phyloP scores from a whole-genome alignment of 208 protist genomes.

The Strigomonas culicis region DNA sequence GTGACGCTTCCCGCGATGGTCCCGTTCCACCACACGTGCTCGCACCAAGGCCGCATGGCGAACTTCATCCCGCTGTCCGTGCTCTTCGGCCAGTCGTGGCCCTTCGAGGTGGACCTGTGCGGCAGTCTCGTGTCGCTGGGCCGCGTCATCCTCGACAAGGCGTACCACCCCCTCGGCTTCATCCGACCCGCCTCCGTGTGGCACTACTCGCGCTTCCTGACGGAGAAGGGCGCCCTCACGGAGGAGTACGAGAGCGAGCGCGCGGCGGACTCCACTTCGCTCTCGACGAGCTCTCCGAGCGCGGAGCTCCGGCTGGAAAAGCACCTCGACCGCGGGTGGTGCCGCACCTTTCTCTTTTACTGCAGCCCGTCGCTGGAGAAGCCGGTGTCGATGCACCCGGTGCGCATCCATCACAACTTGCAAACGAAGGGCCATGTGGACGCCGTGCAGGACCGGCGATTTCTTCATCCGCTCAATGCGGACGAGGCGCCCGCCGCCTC shows the following conservation, averaged over 20 bases:
- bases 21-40: slow-evolving; percentile 22
- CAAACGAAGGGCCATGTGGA: too few relatives aligned
- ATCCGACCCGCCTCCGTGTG: slow-evolving; percentile 34
- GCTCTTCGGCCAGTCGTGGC: slow-evolving; percentile 28
- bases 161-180: slow-evolving; percentile 26
- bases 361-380: slow-evolving; percentile 27
- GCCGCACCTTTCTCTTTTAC: slow-evolving; percentile 41
- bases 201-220: slow-evolving; percentile 35
- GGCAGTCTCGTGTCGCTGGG: slow-evolving; percentile 21
- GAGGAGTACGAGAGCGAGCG: too few relatives aligned
- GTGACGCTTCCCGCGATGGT: slow-evolving; percentile 21
- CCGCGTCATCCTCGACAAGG: slow-evolving; percentile 32
- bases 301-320: slow-evolving; percentile 10
- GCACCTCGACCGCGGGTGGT: slow-evolving; percentile 21
- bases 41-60: slow-evolving; percentile 24
- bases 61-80: slow-evolving; percentile 31
- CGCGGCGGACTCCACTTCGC: too few relatives aligned
- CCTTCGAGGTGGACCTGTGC: slow-evolving; percentile 30
- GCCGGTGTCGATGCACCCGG: slow-evolving; percentile 28
- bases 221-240: background rate
- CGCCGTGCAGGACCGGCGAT: too few relatives aligned
- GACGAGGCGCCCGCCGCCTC: background rate
- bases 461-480: background rate
- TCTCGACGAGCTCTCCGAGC: too few relatives aligned
- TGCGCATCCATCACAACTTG: background rate